phyloP scores from a whole-genome alignment of 2,329 filamentous ascomycete genomes.

The Diaporthe sp. region DNA sequence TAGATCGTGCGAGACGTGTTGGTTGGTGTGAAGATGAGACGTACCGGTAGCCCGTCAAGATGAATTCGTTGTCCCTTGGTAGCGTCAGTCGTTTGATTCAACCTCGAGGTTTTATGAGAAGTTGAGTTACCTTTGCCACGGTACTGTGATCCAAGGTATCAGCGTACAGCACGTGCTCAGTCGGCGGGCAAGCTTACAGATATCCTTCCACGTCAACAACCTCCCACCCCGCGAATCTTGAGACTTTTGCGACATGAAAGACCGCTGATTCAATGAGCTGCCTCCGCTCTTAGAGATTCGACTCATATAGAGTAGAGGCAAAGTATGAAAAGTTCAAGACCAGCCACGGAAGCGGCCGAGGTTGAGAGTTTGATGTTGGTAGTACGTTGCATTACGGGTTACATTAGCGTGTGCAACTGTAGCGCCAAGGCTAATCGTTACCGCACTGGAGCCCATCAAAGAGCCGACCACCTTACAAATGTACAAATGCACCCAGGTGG shows the following conservation, averaged over 20 bases:
- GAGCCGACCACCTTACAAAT: conserved; percentile 14
- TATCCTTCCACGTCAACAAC: neutral
- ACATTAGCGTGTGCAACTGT: neutral
- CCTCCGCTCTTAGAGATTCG: no score
- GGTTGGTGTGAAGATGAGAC: neutral
- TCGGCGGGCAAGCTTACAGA: neutral
- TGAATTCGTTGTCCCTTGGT: neutral
- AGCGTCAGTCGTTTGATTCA: neutral
- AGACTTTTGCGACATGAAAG: neutral
- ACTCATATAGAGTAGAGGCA: neutral
- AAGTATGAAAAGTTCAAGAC: neutral
- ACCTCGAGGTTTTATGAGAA: neutral
- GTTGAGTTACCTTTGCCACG: neutral
- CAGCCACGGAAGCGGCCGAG: neutral
- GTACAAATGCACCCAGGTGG: neutral
- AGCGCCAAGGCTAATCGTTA: neutral
- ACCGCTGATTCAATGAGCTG: neutral
- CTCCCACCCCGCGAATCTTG: neutral
- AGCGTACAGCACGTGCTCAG: neutral
- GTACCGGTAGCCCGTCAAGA: neutral
- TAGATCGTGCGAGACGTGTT: neutral
- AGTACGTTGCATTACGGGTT: neutral
- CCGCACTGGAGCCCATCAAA: neutral
- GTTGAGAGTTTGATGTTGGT: neutral
- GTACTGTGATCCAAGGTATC: neutral